phyloP scores from a whole-genome alignment of 805 yeast species.

The Hanseniaspora occidentalis region DNA sequence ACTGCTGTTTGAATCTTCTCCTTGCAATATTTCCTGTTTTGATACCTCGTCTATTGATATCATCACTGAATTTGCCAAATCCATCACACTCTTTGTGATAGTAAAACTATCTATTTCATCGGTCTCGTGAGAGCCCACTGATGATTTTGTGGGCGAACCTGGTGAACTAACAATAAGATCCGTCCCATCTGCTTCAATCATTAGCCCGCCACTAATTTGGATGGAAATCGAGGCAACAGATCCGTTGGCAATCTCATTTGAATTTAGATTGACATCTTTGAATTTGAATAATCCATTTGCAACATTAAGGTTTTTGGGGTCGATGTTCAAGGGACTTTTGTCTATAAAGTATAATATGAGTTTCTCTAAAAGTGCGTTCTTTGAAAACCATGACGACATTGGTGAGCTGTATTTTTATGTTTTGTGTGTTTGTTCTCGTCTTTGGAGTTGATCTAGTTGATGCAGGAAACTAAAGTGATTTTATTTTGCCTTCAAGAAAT shows the following conservation, averaged over 20 bases:
- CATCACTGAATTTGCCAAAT: slow-evolving; percentile 44
- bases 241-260: slow-evolving; percentile 59
- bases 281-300: slow-evolving; percentile 51
- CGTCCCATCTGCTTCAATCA: slow-evolving; percentile 43
- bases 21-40: slow-evolving; percentile 11
- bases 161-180: slow-evolving; percentile 23
- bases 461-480: too few species aligned
- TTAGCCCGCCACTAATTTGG: slow-evolving; percentile 59
- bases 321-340: slow-evolving; percentile 67
- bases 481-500: too few species aligned
- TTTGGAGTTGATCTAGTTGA: too few species aligned
- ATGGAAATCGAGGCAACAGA: slow-evolving; percentile 41
- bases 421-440: too few species aligned
- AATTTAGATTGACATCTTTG: slow-evolving; percentile 56
- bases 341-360: slow-evolving; percentile 68
- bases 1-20: slow-evolving; percentile 5
- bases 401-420: too few species aligned
- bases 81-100: slow-evolving; percentile 62
- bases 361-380: slow-evolving; percentile 62
- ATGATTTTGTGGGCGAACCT: slow-evolving; percentile 7
- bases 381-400: slow-evolving; percentile 58
- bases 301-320: slow-evolving; percentile 70
- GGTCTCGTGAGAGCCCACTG: slow-evolving; percentile 18
- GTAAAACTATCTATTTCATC: slow-evolving; percentile 28
- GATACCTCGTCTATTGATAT: slow-evolving; percentile 23